These are phyloP conservation scores for Grifola frondosa DNA, from an alignment of 1,284 basidiomycete species.

Conservation along the genomic window DNA sequence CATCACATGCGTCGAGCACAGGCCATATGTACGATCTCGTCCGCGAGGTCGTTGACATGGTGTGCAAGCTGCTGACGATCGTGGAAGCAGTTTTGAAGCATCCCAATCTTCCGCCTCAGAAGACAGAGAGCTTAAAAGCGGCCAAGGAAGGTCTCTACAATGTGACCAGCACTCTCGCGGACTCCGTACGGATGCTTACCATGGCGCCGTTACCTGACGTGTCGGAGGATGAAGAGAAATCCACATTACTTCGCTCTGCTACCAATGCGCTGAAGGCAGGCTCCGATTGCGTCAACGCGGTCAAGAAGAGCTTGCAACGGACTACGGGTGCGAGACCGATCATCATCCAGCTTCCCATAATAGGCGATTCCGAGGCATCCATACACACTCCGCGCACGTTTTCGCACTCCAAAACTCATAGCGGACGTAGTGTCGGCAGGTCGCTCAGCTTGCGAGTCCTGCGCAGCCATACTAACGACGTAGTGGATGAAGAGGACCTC, in stretches of 20 bases:
- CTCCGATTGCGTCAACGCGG: conserved; percentile 83
- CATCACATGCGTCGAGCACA: conserved; percentile 87
- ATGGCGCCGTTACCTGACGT: conserved; percentile 48
- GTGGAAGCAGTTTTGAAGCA: conserved; percentile 86
- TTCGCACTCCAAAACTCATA: conserved; percentile 24
- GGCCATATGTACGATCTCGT: conserved; percentile 94
- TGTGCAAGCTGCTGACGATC: conserved; percentile 88
- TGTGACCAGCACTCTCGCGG: conserved; percentile 84
- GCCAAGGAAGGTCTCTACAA: conserved; percentile 85
- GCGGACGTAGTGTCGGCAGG: conserved; percentile 34
- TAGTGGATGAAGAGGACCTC: conserved; percentile 52
- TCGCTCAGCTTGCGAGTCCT: conserved; percentile 35
- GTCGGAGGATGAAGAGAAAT: conserved; percentile 82
- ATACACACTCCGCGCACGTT: conserved; percentile 49
- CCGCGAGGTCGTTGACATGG: conserved; percentile 89
- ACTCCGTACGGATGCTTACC: conserved; percentile 78
- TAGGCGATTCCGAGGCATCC: conserved; percentile 42
- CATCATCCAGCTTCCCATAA: conserved; percentile 58
- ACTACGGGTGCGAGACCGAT: conserved; percentile 60
- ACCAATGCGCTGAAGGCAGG: conserved; percentile 86
- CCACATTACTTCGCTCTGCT: conserved; percentile 74
- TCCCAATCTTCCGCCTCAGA: conserved; percentile 56
- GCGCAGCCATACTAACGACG: conserved; percentile 32
- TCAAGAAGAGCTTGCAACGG: conserved; percentile 74
- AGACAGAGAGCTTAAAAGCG: conserved; percentile 57